phyloP scores from a whole-genome alignment of 345 rosid genomes.

The Citropsis articulata region DNA sequence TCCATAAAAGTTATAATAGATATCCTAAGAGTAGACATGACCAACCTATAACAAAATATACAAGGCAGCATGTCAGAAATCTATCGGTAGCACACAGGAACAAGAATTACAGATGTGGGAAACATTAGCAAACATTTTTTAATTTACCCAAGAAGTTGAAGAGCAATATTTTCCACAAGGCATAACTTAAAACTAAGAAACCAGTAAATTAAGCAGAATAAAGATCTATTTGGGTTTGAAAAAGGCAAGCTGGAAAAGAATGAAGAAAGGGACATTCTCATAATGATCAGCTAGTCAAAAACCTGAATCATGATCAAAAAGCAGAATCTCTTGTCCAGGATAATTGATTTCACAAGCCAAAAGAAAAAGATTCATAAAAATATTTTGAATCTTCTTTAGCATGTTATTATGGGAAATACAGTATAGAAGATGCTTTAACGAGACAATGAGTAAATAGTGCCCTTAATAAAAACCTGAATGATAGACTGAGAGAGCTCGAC shows the following conservation, averaged over 20 bases:
- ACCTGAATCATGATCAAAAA: background rate
- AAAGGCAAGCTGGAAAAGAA: background rate
- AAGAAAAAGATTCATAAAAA: background rate
- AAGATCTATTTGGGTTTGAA: background rate
- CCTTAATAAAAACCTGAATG: slow-evolving; percentile 63
- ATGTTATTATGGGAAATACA: background rate
- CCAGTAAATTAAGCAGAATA: background rate
- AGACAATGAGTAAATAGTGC: background rate
- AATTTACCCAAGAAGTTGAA: background rate
- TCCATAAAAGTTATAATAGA: slow-evolving; percentile 7
- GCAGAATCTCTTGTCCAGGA: background rate
- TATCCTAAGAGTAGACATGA: slow-evolving; percentile 1
- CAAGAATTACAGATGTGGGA: background rate
- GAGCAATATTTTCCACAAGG: background rate
- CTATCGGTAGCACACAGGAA: background rate
- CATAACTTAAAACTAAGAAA: background rate
- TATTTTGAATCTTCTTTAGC: background rate
- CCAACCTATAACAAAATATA: background rate
- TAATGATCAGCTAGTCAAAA: background rate
- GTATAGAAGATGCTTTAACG: background rate
- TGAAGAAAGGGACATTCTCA: background rate
- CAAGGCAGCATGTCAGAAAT: background rate
- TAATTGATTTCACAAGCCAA: background rate
- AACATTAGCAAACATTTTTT: background rate
- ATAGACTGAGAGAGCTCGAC: slow-evolving; percentile 95